These are phyloP conservation scores for Sclerospora graminicola DNA, from an alignment of 352 stramenopile genomes.

Conservation along the genomic window DNA sequence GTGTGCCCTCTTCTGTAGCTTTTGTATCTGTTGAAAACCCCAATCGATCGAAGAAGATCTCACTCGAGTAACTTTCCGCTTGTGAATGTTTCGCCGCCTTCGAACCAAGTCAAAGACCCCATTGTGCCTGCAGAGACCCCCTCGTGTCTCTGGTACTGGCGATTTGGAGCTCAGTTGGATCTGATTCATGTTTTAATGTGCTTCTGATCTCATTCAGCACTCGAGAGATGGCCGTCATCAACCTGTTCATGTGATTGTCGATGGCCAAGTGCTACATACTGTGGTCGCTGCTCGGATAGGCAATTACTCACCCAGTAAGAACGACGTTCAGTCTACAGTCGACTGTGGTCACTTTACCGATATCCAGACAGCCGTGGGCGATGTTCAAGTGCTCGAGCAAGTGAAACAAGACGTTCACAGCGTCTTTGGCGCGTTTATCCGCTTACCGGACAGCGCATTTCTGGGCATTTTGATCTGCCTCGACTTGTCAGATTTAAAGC, in stretches of 20 bases:
- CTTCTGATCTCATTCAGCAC: conserved; percentile 14
- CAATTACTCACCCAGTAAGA: conserved; percentile 30
- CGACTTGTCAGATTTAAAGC: conserved; percentile 24
- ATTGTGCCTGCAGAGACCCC: background rate
- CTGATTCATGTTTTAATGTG: conserved; percentile 8
- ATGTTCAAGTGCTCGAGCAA: conserved; percentile 25
- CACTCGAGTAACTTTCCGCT: background rate
- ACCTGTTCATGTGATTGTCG: conserved; percentile 5
- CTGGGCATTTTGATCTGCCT: conserved; percentile 43
- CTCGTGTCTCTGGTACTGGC: conserved; percentile 16
- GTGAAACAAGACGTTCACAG: conserved; percentile 7
- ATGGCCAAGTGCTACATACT: conserved; percentile 10
- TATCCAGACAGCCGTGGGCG: conserved; percentile 27
- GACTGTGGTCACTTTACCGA: conserved; percentile 20
- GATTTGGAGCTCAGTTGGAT: conserved; percentile 23
- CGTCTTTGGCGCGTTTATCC: conserved; percentile 31
- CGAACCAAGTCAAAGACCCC: background rate
- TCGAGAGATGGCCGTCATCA: background rate
- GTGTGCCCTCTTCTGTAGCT: conserved; percentile 19
- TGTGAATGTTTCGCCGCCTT: background rate
- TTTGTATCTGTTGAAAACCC: conserved; percentile 31
- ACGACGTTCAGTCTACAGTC: background rate
- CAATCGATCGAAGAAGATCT: conserved; percentile 4
- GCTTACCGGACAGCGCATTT: conserved; percentile 29
- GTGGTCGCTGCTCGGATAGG: conserved; percentile 23